Evolutionary conservation across 176 grass and related monocot species (phyloP).

Genomic region (Aegilops tauschii): DNA sequence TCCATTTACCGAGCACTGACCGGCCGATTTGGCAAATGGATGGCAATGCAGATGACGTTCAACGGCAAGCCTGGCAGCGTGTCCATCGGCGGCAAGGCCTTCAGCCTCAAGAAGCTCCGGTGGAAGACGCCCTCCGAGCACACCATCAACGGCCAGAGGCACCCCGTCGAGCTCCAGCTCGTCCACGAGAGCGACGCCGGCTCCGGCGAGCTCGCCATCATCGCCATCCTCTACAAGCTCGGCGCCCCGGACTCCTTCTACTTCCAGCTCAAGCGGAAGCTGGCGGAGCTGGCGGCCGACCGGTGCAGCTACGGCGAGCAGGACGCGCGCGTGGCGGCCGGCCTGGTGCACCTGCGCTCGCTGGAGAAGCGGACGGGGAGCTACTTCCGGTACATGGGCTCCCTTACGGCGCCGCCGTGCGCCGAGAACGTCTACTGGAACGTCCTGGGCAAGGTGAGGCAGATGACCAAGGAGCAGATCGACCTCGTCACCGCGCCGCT

Average conservation of each 20-base stretch:
- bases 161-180: conserved; percentile 63
- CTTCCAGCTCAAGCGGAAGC: conserved; percentile 24
- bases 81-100: conserved; percentile 44
- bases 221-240: conserved; percentile 53
- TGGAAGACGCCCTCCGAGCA: conserved; percentile 89
- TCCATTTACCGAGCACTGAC: not conserved
- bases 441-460: conserved; percentile 72
- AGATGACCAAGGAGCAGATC: conserved; percentile 58
- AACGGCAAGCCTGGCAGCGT: conserved; percentile 26
- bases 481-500: conserved; percentile 33
- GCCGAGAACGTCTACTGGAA: conserved; percentile 68
- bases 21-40: not conserved
- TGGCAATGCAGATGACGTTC: conserved; percentile 36
- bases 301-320: not conserved
- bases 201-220: conserved; percentile 25
- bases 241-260: conserved; percentile 66
- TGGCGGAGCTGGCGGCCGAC: not conserved
- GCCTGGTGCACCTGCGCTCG: conserved; percentile 29
- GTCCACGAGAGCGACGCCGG: conserved; percentile 50
- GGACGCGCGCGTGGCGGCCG: conserved; percentile 23
- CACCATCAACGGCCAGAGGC: conserved; percentile 65
- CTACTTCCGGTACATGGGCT: conserved; percentile 77
- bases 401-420: conserved; percentile 78
- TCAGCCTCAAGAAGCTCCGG: conserved; percentile 40
- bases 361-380: conserved; percentile 49